Conservation (phyloP, 108 stramenopile genomes). For the Skeletonema costatum region DNA sequence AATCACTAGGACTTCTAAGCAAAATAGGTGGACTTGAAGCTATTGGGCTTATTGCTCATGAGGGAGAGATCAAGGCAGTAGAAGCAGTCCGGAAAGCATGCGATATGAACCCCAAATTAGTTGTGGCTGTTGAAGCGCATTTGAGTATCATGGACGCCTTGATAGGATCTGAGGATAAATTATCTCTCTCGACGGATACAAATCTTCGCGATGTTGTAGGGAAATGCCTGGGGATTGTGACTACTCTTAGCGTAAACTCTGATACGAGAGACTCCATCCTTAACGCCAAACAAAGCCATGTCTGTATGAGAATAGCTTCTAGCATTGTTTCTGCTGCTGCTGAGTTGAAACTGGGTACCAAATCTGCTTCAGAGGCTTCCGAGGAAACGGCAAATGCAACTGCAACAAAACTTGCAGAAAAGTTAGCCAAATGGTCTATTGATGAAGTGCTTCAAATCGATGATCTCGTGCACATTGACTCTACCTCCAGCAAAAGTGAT, state of each 20-base stretch:
- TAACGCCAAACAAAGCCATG: conserved; percentile 40
- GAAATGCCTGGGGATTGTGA: conserved; percentile 25
- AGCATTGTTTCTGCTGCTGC: conserved; percentile 16
- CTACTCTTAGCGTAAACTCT: conserved; percentile 27
- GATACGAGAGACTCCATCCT: conserved; percentile 43
- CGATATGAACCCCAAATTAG: conserved; percentile 52
- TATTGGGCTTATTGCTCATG: conserved; percentile 74
- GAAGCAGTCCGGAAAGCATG: conserved; percentile 66
- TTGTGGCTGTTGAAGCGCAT: conserved; percentile 70
- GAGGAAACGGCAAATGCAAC: neutral
- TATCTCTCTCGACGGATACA: conserved; percentile 1
- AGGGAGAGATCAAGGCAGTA: conserved; percentile 70
- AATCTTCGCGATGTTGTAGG: conserved; percentile 34
- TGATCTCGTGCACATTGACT: conserved; percentile 19
- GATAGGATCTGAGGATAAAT: conserved; percentile 21
- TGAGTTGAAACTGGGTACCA: neutral
- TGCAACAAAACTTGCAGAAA: neutral
- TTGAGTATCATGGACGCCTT: conserved; percentile 61
- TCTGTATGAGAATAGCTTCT: conserved; percentile 34
- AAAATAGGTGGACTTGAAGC: conserved; percentile 76
- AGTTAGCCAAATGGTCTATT: neutral
- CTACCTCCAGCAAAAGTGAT: neutral
- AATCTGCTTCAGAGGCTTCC: neutral
- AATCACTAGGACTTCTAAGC: conserved; percentile 58
- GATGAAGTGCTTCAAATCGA: conserved; percentile 11